Evolutionary conservation across 2,329 filamentous ascomycete genomes (phyloP).

Genomic region (Cryphonectria japonica): DNA sequence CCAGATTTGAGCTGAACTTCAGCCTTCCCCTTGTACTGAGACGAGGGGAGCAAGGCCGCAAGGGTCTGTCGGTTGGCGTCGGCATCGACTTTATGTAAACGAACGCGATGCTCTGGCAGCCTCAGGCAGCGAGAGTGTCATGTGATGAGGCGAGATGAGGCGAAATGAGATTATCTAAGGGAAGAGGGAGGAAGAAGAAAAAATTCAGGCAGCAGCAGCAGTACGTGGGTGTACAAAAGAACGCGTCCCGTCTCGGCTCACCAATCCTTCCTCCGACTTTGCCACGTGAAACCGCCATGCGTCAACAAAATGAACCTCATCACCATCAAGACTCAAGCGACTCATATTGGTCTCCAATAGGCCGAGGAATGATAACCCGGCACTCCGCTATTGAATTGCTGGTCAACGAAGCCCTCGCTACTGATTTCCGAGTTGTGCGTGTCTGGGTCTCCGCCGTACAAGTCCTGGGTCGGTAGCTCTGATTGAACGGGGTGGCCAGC

Average conservation of each 20-base stretch:
- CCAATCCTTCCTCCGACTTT: neutral
- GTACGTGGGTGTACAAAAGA: neutral
- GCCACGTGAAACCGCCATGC: neutral
- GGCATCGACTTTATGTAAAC: constrained; percentile 89
- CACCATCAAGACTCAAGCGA: neutral
- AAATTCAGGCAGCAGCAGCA: neutral
- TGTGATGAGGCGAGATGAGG: neutral
- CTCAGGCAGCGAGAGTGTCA: neutral
- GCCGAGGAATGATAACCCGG: no score
- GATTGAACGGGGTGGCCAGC: no score
- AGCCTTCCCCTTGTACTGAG: constrained; percentile 82
- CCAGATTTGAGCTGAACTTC: constrained; percentile 95
- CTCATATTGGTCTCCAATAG: no score
- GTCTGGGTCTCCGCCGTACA: no score
- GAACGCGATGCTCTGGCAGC: neutral
- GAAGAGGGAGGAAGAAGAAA: neutral
- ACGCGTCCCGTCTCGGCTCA: neutral
- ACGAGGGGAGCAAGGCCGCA: constrained; percentile 83
- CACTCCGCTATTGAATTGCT: no score
- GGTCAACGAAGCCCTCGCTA: no score
- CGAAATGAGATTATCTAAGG: neutral
- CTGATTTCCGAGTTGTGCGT: no score
- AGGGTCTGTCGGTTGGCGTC: constrained; percentile 93
- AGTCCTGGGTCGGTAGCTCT: no score
- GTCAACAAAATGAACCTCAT: neutral